A percentile compares a stretch with the other conserved stretches of the same genome.
Evolutionary conservation across 306 rosid species (phyloP).

Genomic region (Rubus parviflorus): DNA sequence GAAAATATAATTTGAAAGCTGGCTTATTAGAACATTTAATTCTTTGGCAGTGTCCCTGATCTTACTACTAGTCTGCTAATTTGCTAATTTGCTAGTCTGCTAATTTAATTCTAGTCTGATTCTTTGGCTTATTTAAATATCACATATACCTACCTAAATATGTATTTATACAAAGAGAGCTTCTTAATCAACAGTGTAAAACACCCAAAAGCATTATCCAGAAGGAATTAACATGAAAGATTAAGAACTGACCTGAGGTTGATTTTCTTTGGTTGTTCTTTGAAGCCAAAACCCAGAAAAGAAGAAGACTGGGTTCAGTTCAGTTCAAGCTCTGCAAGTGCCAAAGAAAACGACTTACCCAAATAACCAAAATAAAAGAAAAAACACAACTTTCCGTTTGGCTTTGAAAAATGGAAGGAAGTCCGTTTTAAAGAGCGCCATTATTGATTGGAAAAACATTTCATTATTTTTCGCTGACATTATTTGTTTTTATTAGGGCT

Average conservation of each 20-base stretch:
- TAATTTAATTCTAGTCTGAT: no score
- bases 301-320: not conserved
- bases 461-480: not conserved
- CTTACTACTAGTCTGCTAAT: not conserved
- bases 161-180: not conserved
- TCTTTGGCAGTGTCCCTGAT: not conserved
- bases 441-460: conserved; percentile 2
- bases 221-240: not conserved
- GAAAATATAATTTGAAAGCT: not conserved
- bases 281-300: conserved; percentile 15
- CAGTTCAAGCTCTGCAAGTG: not conserved
- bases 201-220: not conserved
- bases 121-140: no score
- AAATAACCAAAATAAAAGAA: not conserved
- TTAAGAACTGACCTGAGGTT: conserved; percentile 31
- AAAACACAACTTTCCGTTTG: not conserved
- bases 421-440: not conserved
- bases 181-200: not conserved
- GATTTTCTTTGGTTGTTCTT: not conserved
- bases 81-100: not conserved
- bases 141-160: not conserved
- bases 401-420: not conserved
- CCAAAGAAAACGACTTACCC: not conserved
- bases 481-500: not conserved
- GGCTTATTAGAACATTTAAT: not conserved